Conservation (phyloP, 179 eudicot genomes). For the Silene noctiflora region DNA sequence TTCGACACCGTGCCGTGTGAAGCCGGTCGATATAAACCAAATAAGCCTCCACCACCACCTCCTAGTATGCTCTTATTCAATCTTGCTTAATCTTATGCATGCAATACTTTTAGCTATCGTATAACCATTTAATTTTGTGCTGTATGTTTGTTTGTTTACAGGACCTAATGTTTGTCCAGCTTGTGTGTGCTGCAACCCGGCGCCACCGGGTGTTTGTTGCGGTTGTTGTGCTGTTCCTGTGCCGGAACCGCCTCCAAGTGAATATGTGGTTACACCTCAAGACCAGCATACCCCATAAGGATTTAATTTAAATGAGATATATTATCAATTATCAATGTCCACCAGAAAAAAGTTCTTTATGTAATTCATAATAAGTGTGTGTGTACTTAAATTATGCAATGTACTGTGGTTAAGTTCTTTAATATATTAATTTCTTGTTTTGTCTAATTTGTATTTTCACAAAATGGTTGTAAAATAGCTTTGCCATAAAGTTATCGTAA, state of each 20-base stretch:
- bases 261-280: neutral
- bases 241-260: constrained; percentile 3
- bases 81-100: neutral
- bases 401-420: no score
- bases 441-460: no score
- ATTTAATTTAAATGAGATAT: neutral
- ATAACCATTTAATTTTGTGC: neutral
- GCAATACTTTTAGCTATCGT: no score
- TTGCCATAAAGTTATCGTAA: no score
- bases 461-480: no score
- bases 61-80: constrained; percentile 5
- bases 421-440: no score
- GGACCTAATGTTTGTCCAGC: constrained; percentile 30
- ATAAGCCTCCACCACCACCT: constrained; percentile 18
- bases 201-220: constrained; percentile 30
- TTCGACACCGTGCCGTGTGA: constrained; percentile 9
- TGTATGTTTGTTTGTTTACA: neutral
- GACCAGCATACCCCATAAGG: constrained; percentile 11
- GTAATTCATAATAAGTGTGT: no score
- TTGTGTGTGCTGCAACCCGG: constrained; percentile 29
- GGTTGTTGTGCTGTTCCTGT: constrained; percentile 23
- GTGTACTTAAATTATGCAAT: no score
- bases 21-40: constrained; percentile 9
- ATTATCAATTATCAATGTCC: neutral
- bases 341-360: neutral